Percentiles rank a stretch among this genome's conserved stretches.
phyloP scores from a whole-genome alignment of 805 yeast genomes.

The Candida ficus region DNA sequence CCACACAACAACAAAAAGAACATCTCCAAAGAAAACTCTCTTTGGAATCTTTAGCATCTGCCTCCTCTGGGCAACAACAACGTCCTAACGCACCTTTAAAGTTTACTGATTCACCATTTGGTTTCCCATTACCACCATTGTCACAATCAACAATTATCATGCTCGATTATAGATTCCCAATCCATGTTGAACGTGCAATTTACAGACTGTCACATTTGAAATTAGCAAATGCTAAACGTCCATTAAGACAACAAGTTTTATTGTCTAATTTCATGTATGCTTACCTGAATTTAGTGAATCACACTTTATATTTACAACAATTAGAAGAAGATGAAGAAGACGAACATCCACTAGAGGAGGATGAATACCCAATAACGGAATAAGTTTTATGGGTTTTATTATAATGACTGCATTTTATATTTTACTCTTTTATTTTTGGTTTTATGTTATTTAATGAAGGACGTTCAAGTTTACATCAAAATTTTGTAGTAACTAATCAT shows the following conservation, averaged over 20 bases:
- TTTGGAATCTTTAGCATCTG: constrained; percentile 30
- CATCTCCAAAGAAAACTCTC: constrained; percentile 23
- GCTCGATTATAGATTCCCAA: constrained; percentile 84
- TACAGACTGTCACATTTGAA: constrained; percentile 90
- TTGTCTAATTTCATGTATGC: constrained; percentile 97
- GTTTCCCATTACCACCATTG: constrained; percentile 80
- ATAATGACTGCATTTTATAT: neutral
- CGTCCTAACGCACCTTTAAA: constrained; percentile 45
- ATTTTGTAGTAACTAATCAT: no score
- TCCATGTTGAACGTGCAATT: constrained; percentile 94
- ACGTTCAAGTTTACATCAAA: no score
- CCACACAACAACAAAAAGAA: constrained; percentile 12
- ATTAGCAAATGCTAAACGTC: constrained; percentile 89
- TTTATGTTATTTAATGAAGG: no score
- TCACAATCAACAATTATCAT: constrained; percentile 71
- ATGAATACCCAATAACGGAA: neutral
- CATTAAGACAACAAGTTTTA: constrained; percentile 85
- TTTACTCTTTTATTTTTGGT: neutral
- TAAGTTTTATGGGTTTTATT: no score
- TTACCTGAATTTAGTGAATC: constrained; percentile 89
- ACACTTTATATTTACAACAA: constrained; percentile 74
- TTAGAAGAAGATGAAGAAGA: constrained; percentile 28
- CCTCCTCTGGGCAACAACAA: constrained; percentile 35
- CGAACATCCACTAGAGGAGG: constrained; percentile 1
- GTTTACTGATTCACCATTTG: constrained; percentile 77